Base-by-base conservation (phyloP, 192 early-diverging fungal genomes). In the Rhizoclosmatium globosum region DNA sequence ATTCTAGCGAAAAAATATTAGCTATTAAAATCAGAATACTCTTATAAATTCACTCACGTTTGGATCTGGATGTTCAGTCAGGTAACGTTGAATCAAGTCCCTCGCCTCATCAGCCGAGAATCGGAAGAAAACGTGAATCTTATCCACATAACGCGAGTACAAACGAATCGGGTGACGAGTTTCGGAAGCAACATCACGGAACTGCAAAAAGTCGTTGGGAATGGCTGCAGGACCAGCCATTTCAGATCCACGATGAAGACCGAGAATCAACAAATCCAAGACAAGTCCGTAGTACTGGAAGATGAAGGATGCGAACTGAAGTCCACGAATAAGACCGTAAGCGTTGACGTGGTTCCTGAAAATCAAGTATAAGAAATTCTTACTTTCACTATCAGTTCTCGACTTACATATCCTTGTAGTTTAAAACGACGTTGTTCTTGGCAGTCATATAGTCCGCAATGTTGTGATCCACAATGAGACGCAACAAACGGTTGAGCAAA, bases 401-500 rank as follows among this genome's bases (percentile, higher is more conserved):
- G 13, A 71, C 78, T 79, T 61, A 79, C 98, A 99, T 99, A 77
- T 99, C 98, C 88, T 98, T 99, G 89, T 97, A 99, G 75, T 91
- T 96, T 60, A 99, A 83, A 15, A 94, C 95, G 48, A 99, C 93
- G 87, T 99, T 99, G 88, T 99, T 99, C 88, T 99, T 99, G 77
- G 97, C 95, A 0, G 98, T 98, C 92, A 98, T 97, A 82, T 99
- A 99, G 79, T 99, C 98, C n/a, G 98, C 98, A 89, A 99, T 91
- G 82, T 98, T 98, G 89, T 98, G 98, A 86, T 99, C 98, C 50
- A 99, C 86, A 85, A 99, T 95, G 50, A 99, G 87, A 56, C 98
- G 92, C 79, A 99, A 84, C 44, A 99, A 87, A 59, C 96, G 92
- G 70, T 96, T 96, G 47, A 99, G 91, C 61, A 99, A 86, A 44